A percentile compares a stretch with the other conserved stretches of the same genome.
Evolutionary conservation across 768 basidiomycete species (phyloP).

Genomic region (Myochromella boudieri): DNA sequence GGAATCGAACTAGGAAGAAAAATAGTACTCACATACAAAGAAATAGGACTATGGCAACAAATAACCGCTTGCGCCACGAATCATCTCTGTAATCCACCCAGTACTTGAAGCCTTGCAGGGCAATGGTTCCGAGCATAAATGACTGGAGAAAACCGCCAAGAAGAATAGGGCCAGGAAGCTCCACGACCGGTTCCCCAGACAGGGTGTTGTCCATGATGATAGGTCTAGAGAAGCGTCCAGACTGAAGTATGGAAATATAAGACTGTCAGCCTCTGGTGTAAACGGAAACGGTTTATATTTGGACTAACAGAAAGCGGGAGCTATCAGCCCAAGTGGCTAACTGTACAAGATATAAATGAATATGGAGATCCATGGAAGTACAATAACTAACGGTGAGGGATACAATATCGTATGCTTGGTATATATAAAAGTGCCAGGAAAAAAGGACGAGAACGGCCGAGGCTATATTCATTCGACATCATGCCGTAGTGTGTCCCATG

Average conservation of each 20-base stretch:
- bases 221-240: neutral
- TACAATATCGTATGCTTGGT: slow-evolving; percentile 6
- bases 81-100: slow-evolving; percentile 44
- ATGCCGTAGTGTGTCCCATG: slow-evolving; percentile 45
- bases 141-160: slow-evolving; percentile 47
- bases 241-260: too few species aligned
- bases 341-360: too few species aligned
- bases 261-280: slow-evolving; percentile 1
- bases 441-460: neutral
- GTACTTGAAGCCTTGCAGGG: slow-evolving; percentile 40
- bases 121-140: slow-evolving; percentile 44
- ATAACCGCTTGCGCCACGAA: slow-evolving; percentile 38
- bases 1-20: too few species aligned
- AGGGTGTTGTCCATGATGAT: slow-evolving; percentile 20
- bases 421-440: neutral
- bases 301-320: too few species aligned
- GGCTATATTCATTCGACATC: slow-evolving; percentile 7
- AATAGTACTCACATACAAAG: slow-evolving; percentile 38
- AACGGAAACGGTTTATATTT: too few species aligned
- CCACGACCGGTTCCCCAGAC: slow-evolving; percentile 27
- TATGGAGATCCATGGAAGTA: neutral
- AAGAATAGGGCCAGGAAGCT: slow-evolving; percentile 40
- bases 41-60: slow-evolving; percentile 37
- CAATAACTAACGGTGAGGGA: slow-evolving; percentile 2
- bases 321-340: too few species aligned